A percentile compares a stretch with the other conserved stretches of the same genome.
Evolutionary conservation across 2,329 filamentous ascomycete genomes (phyloP).

Genomic region (Colletotrichum horii): DNA sequence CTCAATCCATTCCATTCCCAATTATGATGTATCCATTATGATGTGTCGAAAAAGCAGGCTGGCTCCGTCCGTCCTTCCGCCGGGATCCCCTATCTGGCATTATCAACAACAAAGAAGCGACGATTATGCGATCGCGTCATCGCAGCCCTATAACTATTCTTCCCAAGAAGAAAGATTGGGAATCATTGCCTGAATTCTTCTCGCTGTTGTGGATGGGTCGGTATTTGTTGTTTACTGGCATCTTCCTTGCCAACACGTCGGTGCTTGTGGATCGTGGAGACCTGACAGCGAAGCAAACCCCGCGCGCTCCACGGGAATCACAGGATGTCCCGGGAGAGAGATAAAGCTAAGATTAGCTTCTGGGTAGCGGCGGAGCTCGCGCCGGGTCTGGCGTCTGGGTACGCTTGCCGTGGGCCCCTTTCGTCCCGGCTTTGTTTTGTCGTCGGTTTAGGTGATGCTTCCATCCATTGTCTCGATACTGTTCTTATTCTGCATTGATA

Average conservation of each 20-base stretch:
- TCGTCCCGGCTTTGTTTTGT: background rate
- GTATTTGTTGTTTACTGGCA: background rate
- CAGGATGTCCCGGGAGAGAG: background rate
- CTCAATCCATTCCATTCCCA: background rate
- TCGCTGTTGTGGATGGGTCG: background rate
- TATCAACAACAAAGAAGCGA: background rate
- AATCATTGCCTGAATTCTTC: background rate
- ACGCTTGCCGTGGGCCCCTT: background rate
- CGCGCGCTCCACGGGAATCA: background rate
- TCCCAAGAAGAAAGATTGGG: accelerated
- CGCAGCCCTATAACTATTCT: background rate
- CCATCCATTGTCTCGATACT: background rate
- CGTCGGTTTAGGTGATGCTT: background rate
- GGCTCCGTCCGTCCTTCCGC: background rate
- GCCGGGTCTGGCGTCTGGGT: background rate
- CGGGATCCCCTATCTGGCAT: background rate
- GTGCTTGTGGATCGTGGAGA: background rate
- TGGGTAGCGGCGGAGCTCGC: background rate
- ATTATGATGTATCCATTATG: background rate
- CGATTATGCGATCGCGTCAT: background rate
- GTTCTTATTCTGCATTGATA: accelerated
- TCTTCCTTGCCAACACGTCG: background rate
- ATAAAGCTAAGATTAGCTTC: background rate
- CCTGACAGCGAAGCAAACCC: background rate
- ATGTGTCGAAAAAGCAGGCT: background rate